Percentiles rank a stretch among this genome's conserved stretches.
Conservation (phyloP, 257 asterid species). For the Solanum ahanhuiri region DNA sequence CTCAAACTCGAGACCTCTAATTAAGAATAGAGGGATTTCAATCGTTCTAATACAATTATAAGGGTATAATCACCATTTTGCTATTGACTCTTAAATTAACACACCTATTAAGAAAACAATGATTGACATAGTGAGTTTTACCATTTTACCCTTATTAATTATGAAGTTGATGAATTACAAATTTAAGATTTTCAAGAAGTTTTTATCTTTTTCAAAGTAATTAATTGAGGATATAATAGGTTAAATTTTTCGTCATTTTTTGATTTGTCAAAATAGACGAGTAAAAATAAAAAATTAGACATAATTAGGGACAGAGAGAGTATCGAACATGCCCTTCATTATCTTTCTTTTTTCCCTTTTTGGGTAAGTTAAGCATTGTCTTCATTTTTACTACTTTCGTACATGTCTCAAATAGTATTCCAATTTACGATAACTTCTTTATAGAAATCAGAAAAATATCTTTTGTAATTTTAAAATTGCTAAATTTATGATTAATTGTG, state of each 20-base stretch:
- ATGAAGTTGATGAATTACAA: not conserved
- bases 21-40: not conserved
- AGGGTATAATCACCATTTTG: constrained; percentile 10
- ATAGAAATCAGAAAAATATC: not conserved
- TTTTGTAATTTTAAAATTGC: not conserved
- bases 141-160: too few species aligned
- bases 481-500: not conserved
- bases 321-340: not conserved
- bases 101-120: too few species aligned
- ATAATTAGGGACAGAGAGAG: not conserved
- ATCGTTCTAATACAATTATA: not conserved
- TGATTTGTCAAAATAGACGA: not conserved
- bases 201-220: too few species aligned
- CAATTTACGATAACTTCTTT: not conserved
- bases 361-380: not conserved
- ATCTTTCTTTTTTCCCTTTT: not conserved
- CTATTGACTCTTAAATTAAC: constrained; percentile 3
- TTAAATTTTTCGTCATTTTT: too few species aligned
- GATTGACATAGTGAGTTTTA: too few species aligned
- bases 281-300: too few species aligned
- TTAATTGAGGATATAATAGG: too few species aligned
- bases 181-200: too few species aligned
- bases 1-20: not conserved
- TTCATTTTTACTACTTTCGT: not conserved
- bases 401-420: not conserved